Percentiles rank a stretch among this genome's conserved stretches.
phyloP scores from a whole-genome alignment of 441 rosid species.

The Pelargonium citronellum region DNA sequence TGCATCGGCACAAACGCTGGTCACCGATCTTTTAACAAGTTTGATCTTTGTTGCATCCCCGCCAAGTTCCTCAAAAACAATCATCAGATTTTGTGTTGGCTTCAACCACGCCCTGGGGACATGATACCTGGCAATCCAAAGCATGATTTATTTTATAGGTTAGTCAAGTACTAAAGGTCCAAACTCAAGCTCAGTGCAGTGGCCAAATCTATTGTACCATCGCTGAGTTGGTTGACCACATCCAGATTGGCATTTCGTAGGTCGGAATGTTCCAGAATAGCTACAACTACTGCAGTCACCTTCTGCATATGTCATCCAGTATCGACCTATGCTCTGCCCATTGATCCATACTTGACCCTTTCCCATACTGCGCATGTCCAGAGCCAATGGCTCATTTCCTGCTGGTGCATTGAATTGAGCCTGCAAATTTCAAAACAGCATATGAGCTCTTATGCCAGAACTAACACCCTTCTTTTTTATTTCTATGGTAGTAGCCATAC shows the following conservation, averaged over 20 bases:
- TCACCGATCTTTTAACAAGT: slow-evolving; percentile 72
- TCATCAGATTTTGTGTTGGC: slow-evolving; percentile 70
- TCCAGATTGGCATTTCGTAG: slow-evolving; percentile 73
- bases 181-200: neutral
- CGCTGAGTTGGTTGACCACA: slow-evolving; percentile 91
- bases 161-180: neutral
- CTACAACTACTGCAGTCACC: slow-evolving; percentile 74
- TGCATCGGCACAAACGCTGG: slow-evolving; percentile 79
- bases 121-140: slow-evolving; percentile 57
- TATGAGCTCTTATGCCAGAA: neutral
- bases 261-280: slow-evolving; percentile 69
- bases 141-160: slow-evolving; percentile 8
- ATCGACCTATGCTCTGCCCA: slow-evolving; percentile 87
- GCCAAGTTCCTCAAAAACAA: slow-evolving; percentile 89
- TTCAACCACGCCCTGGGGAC: slow-evolving; percentile 90
- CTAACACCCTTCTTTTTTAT: slow-evolving; percentile 6
- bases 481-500: no score
- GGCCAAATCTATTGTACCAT: slow-evolving; percentile 37
- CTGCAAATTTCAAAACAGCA: slow-evolving; percentile 32
- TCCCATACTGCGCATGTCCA: slow-evolving; percentile 98
- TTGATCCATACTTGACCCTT: slow-evolving; percentile 97
- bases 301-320: slow-evolving; percentile 79
- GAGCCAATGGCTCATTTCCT: slow-evolving; percentile 87
- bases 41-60: slow-evolving; percentile 76
- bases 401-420: slow-evolving; percentile 80